Conservation (phyloP, 164 flowering plant genomes). For the Vitis riparia region DNA sequence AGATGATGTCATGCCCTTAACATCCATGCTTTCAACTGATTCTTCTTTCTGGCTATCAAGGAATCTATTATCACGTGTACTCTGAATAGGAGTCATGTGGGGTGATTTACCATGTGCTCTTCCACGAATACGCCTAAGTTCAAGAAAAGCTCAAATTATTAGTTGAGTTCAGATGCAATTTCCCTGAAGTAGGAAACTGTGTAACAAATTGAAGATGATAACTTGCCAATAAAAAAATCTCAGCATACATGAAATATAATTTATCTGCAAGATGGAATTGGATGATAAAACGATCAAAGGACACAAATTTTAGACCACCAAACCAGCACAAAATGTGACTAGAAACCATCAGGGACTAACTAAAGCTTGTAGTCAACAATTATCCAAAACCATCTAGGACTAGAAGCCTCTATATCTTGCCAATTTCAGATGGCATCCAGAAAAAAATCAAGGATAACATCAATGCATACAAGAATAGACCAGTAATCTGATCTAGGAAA, state of each 20-base stretch:
- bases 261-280: not conserved
- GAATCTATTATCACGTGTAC: conserved; percentile 26
- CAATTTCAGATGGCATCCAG: too few species aligned
- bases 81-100: conserved; percentile 29
- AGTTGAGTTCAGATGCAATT: conserved; percentile 11
- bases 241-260: not conserved
- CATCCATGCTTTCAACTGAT: conserved; percentile 49
- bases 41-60: conserved; percentile 43
- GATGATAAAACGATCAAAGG: not conserved
- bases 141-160: not conserved
- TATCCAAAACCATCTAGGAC: too few species aligned
- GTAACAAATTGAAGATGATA: not conserved
- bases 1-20: conserved; percentile 44
- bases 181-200: not conserved
- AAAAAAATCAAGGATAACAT: too few species aligned
- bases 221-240: not conserved
- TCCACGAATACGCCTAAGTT: conserved; percentile 12
- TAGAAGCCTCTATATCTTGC: too few species aligned
- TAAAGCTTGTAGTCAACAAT: not conserved
- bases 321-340: not conserved
- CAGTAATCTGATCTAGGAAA: too few species aligned
- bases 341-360: not conserved
- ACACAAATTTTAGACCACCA: not conserved
- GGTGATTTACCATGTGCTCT: conserved; percentile 44
- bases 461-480: too few species aligned